Base-by-base conservation (phyloP, 2,329 filamentous ascomycete genomes). In the Hymenoscyphus salicellus region DNA sequence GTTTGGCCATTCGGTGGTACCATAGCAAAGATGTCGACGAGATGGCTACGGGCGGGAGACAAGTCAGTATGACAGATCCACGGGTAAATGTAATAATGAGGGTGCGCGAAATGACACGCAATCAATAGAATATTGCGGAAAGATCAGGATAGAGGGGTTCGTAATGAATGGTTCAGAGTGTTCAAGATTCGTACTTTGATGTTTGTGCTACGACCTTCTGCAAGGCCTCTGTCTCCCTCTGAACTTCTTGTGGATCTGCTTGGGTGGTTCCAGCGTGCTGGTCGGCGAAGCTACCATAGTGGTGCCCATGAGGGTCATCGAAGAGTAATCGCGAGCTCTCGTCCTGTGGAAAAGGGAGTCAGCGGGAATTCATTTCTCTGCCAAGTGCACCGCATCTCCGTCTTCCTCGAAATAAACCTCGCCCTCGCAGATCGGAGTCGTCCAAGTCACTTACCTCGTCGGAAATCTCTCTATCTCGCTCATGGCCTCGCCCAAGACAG, bases 11-110 rank as follows among this genome's bases (percentile, higher is more conserved):
- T 81, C 64, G 83, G 81, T 26, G 85, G 84, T 41, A 83, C 82
- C 72, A 88, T 86, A 68, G 88, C 86, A 76, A 88, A 89, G 57
- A 89, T 85, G 73, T 89, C 86, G 66, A 89, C 86, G 77, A 89
- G 84, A 71, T 88, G 87, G 72, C 86, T 89, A 72, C 52, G 46
- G 52, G 11, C 52, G 46, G 52, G 11, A 26, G 32, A 56, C n/a
- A 38, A 67, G 30, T 55, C 38, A 55, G 61, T 57, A 63, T 23
- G n/a, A 26, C 20, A 23, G 46, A 52, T 52, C 46, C 11, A 52
- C 11, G 41, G 36, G 14, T 38, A n/a, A 23, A 46, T 46, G n/a
- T 8, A 20, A 46, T 46, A n/a, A 57, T 36, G 32, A 36, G 55
- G 30, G 30, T 58, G 55, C 38, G 55, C 30, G 11, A 33, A 58